phyloP scores from a whole-genome alignment of 2,329 filamentous ascomycete genomes.

The Colletotrichum sp. region DNA sequence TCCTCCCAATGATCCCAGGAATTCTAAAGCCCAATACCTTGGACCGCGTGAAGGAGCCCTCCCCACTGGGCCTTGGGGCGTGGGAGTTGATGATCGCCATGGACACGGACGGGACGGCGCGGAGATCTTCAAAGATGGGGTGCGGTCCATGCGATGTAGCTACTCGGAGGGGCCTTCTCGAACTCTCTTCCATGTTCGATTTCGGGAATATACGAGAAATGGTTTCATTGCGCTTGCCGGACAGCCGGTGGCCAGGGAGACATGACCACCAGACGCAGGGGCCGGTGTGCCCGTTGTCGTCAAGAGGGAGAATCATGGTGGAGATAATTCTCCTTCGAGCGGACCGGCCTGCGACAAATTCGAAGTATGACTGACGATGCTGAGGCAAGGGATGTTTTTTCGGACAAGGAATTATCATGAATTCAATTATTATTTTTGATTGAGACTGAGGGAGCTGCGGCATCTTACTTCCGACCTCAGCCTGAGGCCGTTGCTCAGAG shows the following conservation, averaged over 20 bases:
- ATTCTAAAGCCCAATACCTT: fast-evolving
- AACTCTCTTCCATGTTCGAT: background rate
- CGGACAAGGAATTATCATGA: background rate
- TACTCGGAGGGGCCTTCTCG: background rate
- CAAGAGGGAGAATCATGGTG: background rate
- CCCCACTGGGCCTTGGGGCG: fast-evolving
- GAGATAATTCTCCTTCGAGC: background rate
- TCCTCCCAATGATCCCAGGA: background rate
- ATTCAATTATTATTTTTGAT: fast-evolving
- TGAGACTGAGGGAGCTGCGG: background rate
- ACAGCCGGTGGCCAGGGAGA: background rate
- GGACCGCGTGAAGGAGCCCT: fast-evolving
- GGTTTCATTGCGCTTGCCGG: background rate
- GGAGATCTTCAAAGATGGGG: background rate
- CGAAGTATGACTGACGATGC: background rate
- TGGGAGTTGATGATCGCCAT: background rate
- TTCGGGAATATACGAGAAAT: background rate
- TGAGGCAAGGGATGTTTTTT: background rate
- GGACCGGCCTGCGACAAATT: background rate
- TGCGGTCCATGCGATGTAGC: background rate
- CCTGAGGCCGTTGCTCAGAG: fast-evolving
- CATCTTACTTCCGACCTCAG: background rate
- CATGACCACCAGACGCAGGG: background rate
- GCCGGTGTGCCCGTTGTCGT: fast-evolving
- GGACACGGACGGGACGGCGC: background rate